Evolutionary conservation across 345 rosid species (phyloP).

Genomic region (Mercurialis annua): DNA sequence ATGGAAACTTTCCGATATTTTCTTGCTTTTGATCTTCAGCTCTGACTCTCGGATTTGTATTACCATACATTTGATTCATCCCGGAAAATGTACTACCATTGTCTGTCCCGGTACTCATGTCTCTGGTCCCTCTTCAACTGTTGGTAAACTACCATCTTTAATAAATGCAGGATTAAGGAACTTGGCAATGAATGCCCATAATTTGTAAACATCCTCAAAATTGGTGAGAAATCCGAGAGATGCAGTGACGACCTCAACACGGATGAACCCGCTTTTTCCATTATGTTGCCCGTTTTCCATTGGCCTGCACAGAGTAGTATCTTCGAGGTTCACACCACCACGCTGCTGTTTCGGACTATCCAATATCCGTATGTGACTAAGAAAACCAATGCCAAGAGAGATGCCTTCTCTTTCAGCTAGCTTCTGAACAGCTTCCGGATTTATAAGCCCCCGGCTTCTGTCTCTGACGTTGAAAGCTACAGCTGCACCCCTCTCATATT

Average conservation of each 20-base stretch:
- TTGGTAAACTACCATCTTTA: slow-evolving; percentile 65
- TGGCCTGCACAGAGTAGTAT: slow-evolving; percentile 61
- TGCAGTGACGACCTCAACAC: slow-evolving; percentile 93
- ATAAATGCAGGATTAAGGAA: slow-evolving; percentile 73
- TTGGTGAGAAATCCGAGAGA: slow-evolving; percentile 92
- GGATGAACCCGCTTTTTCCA: slow-evolving; percentile 57
- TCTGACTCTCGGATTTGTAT: slow-evolving; percentile 27
- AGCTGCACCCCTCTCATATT: slow-evolving; percentile 95
- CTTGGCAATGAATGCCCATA: slow-evolving; percentile 90
- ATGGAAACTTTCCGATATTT: slow-evolving; percentile 12
- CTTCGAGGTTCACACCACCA: slow-evolving; percentile 46
- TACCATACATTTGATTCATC: slow-evolving; percentile 11
- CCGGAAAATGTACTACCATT: slow-evolving; percentile 17
- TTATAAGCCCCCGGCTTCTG: slow-evolving; percentile 59
- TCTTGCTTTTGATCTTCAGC: slow-evolving; percentile 30
- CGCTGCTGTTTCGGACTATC: slow-evolving; percentile 52
- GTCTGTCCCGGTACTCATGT: slow-evolving; percentile 24
- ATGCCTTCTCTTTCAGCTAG: slow-evolving; percentile 91
- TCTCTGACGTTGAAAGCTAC: slow-evolving; percentile 89
- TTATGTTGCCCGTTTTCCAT: slow-evolving; percentile 59
- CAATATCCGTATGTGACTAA: slow-evolving; percentile 74
- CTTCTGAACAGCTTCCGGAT: slow-evolving; percentile 89
- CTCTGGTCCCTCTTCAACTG: slow-evolving; percentile 75
- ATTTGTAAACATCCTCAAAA: slow-evolving; percentile 91
- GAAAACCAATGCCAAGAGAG: slow-evolving; percentile 83